Conservation (phyloP, 306 rosid species). For the Echinosophora koreensis region DNA sequence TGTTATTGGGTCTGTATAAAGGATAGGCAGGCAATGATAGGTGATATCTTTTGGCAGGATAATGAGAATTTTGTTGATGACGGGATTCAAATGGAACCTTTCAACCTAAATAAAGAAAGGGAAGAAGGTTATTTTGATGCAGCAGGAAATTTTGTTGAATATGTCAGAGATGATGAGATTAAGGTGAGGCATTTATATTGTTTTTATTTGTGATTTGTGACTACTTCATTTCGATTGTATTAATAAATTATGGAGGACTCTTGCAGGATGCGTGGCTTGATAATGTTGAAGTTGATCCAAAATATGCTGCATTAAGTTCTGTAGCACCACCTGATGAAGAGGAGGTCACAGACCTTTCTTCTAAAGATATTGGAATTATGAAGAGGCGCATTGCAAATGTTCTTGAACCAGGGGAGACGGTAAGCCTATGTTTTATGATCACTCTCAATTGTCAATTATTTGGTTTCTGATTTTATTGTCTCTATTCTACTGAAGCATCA, state of each 20-base stretch:
- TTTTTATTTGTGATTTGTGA: constrained; percentile 5
- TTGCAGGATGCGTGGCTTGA: constrained; percentile 96
- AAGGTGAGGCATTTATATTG: constrained; percentile 47
- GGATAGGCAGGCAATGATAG: constrained; percentile 58
- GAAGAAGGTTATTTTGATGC: constrained; percentile 95
- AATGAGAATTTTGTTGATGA: constrained; percentile 73
- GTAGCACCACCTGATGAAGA: constrained; percentile 54
- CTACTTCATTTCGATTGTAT: constrained; percentile 7
- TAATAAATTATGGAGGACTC: constrained; percentile 34
- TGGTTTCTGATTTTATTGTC: constrained; percentile 17
- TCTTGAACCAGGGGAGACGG: constrained; percentile 89
- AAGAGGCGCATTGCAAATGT: constrained; percentile 87
- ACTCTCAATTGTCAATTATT: constrained; percentile 30
- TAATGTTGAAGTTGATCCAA: constrained; percentile 77
- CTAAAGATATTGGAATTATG: constrained; percentile 72
- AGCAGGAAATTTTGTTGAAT: constrained; percentile 86
- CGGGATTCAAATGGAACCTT: constrained; percentile 91
- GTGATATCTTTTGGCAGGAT: constrained; percentile 63
- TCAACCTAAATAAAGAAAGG: constrained; percentile 86
- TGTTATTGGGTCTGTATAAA: constrained; percentile 51
- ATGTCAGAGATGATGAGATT: constrained; percentile 66
- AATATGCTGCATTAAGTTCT: constrained; percentile 62
- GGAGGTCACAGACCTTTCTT: constrained; percentile 65
- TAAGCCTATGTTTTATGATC: constrained; percentile 33
- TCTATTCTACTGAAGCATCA: constrained; percentile 31